Percentiles rank a stretch among this genome's conserved stretches.
Conservation (phyloP, 2,329 filamentous ascomycete species). For the Sclerotinia glacialis region DNA sequence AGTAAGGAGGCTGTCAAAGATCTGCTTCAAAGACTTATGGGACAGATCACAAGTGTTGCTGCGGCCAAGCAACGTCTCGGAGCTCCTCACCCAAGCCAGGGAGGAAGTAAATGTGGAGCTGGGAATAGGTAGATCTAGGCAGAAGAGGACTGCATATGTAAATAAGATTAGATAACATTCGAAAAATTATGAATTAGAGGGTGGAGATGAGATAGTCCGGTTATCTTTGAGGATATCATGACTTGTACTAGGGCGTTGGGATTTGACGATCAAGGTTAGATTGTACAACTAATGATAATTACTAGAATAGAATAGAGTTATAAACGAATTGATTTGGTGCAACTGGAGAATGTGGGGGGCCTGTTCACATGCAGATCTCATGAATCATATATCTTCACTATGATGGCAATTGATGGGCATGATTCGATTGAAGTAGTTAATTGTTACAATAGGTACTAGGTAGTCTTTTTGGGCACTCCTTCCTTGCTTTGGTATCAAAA, state of each 20-base stretch:
- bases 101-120: no score
- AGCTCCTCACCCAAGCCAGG: no score
- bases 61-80: no score
- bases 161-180: no score
- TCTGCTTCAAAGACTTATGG: no score
- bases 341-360: neutral
- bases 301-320: neutral
- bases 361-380: neutral
- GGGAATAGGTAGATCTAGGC: no score
- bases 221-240: neutral
- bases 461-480: neutral
- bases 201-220: neutral
- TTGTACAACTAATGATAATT: neutral
- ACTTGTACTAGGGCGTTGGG: neutral
- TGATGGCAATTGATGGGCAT: neutral
- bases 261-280: neutral
- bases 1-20: no score
- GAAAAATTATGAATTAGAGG: no score
- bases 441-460: no score
- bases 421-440: neutral
- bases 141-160: neutral
- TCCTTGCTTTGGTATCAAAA: neutral
- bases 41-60: no score
- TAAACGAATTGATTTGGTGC: neutral
- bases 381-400: neutral